Conservation (phyloP, 331 rosid species). For the Cydonia oblonga region DNA sequence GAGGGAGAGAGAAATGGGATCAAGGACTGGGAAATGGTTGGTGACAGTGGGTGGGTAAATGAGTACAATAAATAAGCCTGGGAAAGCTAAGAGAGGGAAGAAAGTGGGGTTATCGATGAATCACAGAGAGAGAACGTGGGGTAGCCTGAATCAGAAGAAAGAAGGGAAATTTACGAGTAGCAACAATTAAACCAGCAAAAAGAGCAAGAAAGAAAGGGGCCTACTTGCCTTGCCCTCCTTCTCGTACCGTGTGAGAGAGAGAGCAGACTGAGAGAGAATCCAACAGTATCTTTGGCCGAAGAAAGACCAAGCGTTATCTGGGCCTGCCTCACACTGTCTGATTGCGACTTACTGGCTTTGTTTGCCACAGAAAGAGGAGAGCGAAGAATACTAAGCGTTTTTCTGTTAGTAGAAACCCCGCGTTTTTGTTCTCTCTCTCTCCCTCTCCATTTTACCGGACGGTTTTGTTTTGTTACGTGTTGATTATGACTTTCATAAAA, state of each 20-base stretch:
- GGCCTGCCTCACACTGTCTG: neutral
- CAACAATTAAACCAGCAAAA: neutral
- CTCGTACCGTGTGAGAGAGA: neutral
- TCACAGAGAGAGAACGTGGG: constrained; percentile 3
- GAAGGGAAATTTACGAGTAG: neutral
- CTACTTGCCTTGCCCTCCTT: neutral
- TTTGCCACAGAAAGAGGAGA: neutral
- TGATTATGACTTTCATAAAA: neutral
- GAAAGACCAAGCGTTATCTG: neutral
- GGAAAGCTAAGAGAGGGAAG: neutral
- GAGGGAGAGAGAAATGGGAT: neutral
- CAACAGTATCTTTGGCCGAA: neutral
- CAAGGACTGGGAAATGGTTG: neutral
- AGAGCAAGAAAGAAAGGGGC: neutral
- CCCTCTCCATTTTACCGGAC: neutral
- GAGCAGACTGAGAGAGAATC: neutral
- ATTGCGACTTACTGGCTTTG: neutral
- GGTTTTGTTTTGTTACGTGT: no score
- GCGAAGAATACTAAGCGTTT: neutral
- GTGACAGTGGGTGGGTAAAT: neutral
- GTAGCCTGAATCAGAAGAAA: constrained; percentile 3
- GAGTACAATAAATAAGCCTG: constrained; percentile 2
- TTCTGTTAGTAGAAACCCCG: no score
- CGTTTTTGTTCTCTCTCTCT: neutral
- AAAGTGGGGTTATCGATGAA: constrained; percentile 1